Base-by-base conservation (phyloP, 2,329 filamentous ascomycete species). In the Sporothrix globosa region DNA sequence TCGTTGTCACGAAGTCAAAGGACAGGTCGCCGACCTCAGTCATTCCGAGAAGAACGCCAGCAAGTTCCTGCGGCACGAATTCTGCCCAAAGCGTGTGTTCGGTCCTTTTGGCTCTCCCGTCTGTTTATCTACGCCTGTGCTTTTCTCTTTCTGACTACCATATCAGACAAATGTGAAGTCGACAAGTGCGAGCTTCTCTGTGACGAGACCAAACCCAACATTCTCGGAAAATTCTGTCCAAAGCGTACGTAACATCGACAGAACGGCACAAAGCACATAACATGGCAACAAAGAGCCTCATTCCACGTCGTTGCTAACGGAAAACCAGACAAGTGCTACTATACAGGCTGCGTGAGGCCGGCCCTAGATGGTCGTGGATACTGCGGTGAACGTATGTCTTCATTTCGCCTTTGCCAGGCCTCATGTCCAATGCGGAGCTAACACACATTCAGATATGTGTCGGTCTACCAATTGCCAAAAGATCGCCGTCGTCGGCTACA, bases 31-130 rank as follows among this genome's bases (percentile, higher is more conserved):
- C 7, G 67, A 72, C 19, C 46, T 46, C 1, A 4, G 3, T 14
- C 53, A 44, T 17, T 13, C 7, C n/a, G 41, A 69, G 21, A 17
- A 10, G 17, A 53, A 19, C 17, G 52, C 17, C 9, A 66, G 67
- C 68, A 46, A 58, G 19, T 73, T 71, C n/a, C 9, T 41, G 10
- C 69, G 70, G 11, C 67, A 71, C 50, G 72, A 72, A n/a, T 73
- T 72, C 30, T 73, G 72, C 24, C 2, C 34, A 0, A 24, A 56
- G 5, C 69, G 69, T 74, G 56, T 1, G 72, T 56, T 17, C 13
- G 34, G 34, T 34, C 50, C 34, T 53, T 2, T 34, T 7, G 61
- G 60, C 24, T 39, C 27, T 61, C 5, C 30, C 39, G 11, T 10
- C 13, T 19, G 5, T 52, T 58, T 21, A 2, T 44, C 13, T 34